Percentiles rank a stretch among this genome's conserved stretches.
phyloP scores from a whole-genome alignment of 2,329 filamentous ascomycete species.

The Beauveria sp. region DNA sequence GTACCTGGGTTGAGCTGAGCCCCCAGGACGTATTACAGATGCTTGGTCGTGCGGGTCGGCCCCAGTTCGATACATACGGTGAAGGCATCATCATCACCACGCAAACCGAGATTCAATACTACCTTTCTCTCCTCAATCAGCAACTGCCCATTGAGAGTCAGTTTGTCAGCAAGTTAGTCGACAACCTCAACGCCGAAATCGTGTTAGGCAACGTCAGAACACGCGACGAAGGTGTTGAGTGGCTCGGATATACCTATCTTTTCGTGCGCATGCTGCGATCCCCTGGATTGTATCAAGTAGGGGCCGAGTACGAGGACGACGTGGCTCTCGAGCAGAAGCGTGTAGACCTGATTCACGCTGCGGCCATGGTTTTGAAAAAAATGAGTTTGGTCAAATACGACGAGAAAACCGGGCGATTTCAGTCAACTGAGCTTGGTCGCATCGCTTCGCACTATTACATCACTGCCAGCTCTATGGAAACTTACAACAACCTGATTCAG shows the following conservation, averaged over 20 bases:
- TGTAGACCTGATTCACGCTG: conserved; percentile 94
- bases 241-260: conserved; percentile 96
- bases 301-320: conserved; percentile 90
- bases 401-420: conserved; percentile 80
- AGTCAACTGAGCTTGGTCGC: conserved; percentile 86
- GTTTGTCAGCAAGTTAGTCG: conserved; percentile 82
- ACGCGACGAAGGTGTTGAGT: conserved; percentile 95
- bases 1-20: conserved; percentile 95
- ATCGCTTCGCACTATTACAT: conserved; percentile 99
- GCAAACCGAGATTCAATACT: conserved; percentile 92
- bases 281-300: conserved; percentile 90
- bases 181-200: conserved; percentile 94
- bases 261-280: conserved; percentile 97
- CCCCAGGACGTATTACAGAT: conserved; percentile 98
- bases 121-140: conserved; percentile 91
- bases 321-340: conserved; percentile 89
- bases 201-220: conserved; percentile 88
- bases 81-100: conserved; percentile 99
- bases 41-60: conserved; percentile 92
- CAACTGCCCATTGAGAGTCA: conserved; percentile 97
- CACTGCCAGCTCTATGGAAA: conserved; percentile 90
- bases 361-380: conserved; percentile 77
- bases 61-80: conserved; percentile 95
- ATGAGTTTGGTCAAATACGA: conserved; percentile 91
- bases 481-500: conserved; percentile 92